A percentile compares a stretch with the other conserved stretches of the same genome.
Evolutionary conservation across 2,329 filamentous ascomycete genomes (phyloP).

Genomic region (Alternaria arborescens): DNA sequence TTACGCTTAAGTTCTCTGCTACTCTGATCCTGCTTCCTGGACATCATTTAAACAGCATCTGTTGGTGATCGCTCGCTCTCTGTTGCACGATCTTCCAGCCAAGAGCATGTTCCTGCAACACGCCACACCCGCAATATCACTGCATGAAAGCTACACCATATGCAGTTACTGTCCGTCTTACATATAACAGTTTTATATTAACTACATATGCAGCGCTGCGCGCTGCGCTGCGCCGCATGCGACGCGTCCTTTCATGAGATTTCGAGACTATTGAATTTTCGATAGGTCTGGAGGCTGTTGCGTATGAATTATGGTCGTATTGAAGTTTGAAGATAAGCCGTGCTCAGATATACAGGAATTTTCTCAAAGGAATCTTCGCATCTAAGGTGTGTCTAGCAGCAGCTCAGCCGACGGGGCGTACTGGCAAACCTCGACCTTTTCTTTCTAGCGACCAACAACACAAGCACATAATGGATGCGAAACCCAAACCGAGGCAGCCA

Average conservation of each 20-base stretch:
- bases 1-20: neutral
- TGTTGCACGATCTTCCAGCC: neutral
- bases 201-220: slow-evolving; percentile 10
- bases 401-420: neutral
- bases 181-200: slow-evolving; percentile 16
- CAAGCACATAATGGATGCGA: slow-evolving; percentile 18
- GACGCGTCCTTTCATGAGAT: neutral
- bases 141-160: slow-evolving; percentile 8
- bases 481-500: slow-evolving; percentile 12
- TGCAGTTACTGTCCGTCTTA: neutral
- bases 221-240: slow-evolving; percentile 12
- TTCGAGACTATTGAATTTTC: neutral
- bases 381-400: neutral
- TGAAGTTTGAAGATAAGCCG: neutral
- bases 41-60: neutral
- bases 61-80: too few species aligned
- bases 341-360: neutral
- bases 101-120: neutral
- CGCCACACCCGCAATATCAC: slow-evolving; percentile 21
- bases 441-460: neutral
- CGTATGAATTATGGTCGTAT: neutral
- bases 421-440: neutral
- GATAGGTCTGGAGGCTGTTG: neutral
- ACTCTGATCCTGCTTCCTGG: too few species aligned
- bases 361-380: neutral